Evolutionary conservation across 2,329 filamentous ascomycete genomes (phyloP), one percentile per base, ranked within the genome.

Genomic region (Aspergillus pseudoviridinutans): DNA sequence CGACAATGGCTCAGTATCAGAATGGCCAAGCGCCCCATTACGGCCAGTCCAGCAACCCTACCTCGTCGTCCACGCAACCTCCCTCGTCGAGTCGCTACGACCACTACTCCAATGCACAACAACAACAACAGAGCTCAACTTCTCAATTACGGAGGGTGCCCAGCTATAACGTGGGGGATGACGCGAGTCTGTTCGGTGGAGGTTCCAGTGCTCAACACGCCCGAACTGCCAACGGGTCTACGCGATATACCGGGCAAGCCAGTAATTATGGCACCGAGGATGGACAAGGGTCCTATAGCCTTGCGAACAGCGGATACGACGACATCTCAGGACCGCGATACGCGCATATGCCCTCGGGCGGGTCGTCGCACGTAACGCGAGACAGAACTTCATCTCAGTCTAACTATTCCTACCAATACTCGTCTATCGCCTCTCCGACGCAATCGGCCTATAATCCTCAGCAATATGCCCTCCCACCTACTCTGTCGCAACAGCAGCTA

Each of bases 91-190:
- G 64, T 58, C 71, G 69, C 55, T 77, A 80, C 74, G 71, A 76
- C 67, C 61, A 69, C 66, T 73, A 77, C 62, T 60, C 73, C 66
- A 47, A 25, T 47, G 10, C 20, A 14, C 22, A 47, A 24, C 61
- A 75, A 14, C 22, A 47, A 24, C 61, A 75, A 46, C 78, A 76
- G 57, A 72, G 75, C 61, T 69, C 74, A 51, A 74, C 68, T 54
- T 72, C 75, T 51, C 71, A 72, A 58, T 71, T 79, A 61, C 76
- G 76, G 58, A 81, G 89, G 63, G 82, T 85, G 62, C 82, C 84
- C 51, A 93, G 88, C 78, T 92, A 90, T 78, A 87, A 91, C 72
- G 85, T 82, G 64, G 89, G 88, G 62, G 90, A 94, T 72, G 89
- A 93, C 71, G 78, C 80, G 50, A 75, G 78, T 51, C 84, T 86